Percentiles rank a stretch among this genome's conserved stretches.
Conservation (phyloP, 179 eudicot species). For the Corrigiola litoralis region DNA sequence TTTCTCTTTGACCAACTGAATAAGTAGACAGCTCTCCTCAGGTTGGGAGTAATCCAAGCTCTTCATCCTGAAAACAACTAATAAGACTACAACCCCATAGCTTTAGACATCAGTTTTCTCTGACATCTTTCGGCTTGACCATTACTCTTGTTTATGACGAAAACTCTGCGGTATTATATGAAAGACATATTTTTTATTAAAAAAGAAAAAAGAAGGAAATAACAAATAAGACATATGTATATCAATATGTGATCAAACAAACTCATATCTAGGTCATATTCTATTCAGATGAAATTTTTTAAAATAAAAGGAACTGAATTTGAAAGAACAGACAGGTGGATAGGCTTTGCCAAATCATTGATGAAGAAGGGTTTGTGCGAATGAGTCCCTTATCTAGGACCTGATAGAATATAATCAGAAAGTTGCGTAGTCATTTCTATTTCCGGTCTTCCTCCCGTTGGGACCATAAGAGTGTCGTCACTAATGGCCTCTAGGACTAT, state of each 20-base stretch:
- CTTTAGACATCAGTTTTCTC: conserved; percentile 10
- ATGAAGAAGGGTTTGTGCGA: too few relatives aligned
- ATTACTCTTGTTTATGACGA: too few relatives aligned
- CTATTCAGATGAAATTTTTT: too few relatives aligned
- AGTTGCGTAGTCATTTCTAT: background rate
- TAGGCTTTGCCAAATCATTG: too few relatives aligned
- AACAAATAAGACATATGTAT: too few relatives aligned
- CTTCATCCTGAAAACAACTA: conserved; percentile 5
- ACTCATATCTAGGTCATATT: too few relatives aligned
- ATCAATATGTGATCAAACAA: too few relatives aligned
- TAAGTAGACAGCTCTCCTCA: background rate
- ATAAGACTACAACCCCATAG: conserved; percentile 6
- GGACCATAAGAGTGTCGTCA: background rate
- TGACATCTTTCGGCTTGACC: background rate
- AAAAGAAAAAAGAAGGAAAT: too few relatives aligned
- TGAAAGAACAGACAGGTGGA: too few relatives aligned
- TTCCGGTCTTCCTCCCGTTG: background rate
- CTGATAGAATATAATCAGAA: background rate
- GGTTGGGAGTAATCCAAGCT: conserved; percentile 2
- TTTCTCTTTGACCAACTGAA: background rate
- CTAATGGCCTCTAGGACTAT: background rate
- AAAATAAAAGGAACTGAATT: too few relatives aligned
- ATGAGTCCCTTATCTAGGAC: background rate
- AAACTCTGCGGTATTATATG: too few relatives aligned
- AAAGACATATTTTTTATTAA: too few relatives aligned